Percentiles rank a stretch among this genome's conserved stretches.
Evolutionary conservation across 441 rosid genomes (phyloP).

Genomic region (Kokia cookei): DNA sequence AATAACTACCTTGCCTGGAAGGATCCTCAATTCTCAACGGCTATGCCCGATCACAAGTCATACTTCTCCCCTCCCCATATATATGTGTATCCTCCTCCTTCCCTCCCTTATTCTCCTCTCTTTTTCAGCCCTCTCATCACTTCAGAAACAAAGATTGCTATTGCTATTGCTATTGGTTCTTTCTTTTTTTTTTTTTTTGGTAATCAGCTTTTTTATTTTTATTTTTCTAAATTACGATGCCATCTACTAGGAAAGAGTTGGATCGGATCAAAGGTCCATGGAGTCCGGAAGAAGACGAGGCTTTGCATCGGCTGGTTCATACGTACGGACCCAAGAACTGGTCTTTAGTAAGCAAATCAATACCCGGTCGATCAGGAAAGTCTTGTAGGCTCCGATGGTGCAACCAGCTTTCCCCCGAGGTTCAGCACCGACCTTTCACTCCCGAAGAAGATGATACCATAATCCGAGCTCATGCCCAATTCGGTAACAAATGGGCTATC

Average conservation of each 20-base stretch:
- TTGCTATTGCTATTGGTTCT: neutral
- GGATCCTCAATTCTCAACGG: constrained; percentile 37
- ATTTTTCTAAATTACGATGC: constrained; percentile 15
- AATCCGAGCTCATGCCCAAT: constrained; percentile 51
- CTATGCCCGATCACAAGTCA: constrained; percentile 43
- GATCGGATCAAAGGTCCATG: constrained; percentile 86
- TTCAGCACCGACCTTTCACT: constrained; percentile 62
- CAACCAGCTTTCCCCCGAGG: constrained; percentile 76
- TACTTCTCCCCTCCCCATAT: constrained; percentile 41
- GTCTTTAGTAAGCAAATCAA: constrained; percentile 74
- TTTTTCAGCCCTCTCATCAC: neutral
- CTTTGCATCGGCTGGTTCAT: constrained; percentile 49
- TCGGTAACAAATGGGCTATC: constrained; percentile 80
- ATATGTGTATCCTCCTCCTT: constrained; percentile 13
- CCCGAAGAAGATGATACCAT: constrained; percentile 59
- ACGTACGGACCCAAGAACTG: constrained; percentile 65
- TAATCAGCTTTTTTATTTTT: neutral
- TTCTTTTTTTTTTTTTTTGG: neutral
- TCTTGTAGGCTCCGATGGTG: constrained; percentile 80
- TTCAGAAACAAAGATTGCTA: neutral
- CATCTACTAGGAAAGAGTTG: constrained; percentile 32
- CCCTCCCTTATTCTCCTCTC: constrained; percentile 5
- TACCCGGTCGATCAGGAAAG: constrained; percentile 73
- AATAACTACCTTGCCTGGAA: constrained; percentile 60
- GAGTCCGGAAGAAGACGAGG: constrained; percentile 75